Conservation (phyloP, 768 basidiomycete genomes). For the Lentinus brumalis region DNA sequence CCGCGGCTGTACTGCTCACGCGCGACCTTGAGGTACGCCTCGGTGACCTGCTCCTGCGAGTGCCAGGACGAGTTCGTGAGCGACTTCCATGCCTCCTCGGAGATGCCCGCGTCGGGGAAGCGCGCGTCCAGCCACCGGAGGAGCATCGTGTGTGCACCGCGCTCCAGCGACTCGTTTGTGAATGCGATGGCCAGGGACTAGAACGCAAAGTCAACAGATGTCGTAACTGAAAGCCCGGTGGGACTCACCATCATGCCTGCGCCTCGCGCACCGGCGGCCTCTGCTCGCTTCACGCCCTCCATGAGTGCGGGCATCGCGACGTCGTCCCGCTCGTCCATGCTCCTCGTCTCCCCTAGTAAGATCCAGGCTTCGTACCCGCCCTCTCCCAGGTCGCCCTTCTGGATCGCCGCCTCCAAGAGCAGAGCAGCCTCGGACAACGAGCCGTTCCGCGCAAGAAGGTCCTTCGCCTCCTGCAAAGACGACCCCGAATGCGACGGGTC, state of each 20-base stretch:
- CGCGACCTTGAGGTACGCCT: conserved; percentile 82
- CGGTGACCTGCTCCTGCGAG: conserved; percentile 75
- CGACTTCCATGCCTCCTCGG: conserved; percentile 58
- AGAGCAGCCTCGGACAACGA: conserved; percentile 86
- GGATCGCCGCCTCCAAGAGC: conserved; percentile 89
- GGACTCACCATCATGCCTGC: conserved; percentile 72
- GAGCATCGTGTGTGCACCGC: conserved; percentile 82
- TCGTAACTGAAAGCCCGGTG: neutral
- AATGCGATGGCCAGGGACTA: conserved; percentile 95
- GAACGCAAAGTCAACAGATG: conserved; percentile 14
- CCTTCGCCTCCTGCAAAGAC: conserved; percentile 69
- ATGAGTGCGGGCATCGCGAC: conserved; percentile 77
- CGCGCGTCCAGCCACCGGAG: conserved; percentile 80
- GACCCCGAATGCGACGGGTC: conserved; percentile 52
- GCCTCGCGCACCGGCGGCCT: conserved; percentile 62
- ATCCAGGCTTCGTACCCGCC: conserved; percentile 92
- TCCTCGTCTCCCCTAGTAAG: conserved; percentile 84
- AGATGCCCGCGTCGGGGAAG: conserved; percentile 57
- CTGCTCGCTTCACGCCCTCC: conserved; percentile 70
- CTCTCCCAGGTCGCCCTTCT: conserved; percentile 76
- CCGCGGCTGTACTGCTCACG: conserved; percentile 77
- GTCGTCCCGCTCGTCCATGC: conserved; percentile 88
- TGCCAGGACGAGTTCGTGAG: conserved; percentile 73
- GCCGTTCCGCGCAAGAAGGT: conserved; percentile 75
- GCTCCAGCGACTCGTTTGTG: conserved; percentile 91